Conservation (phyloP, 2,329 filamentous ascomycete species). For the Venturia nashicola region DNA sequence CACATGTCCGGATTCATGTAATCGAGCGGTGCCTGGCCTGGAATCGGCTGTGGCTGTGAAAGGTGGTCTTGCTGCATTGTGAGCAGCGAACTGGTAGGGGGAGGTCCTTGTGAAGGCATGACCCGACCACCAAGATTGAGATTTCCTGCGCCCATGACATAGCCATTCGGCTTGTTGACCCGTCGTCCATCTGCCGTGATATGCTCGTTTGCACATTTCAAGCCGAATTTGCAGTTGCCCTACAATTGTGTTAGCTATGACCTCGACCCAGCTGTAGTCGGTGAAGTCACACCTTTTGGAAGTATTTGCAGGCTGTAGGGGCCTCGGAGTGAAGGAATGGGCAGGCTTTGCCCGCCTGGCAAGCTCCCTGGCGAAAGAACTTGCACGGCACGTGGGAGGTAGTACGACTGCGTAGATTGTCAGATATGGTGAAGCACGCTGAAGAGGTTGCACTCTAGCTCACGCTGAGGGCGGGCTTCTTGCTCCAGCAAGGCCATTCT, state of each 20-base stretch:
- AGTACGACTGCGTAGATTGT: conserved; percentile 10
- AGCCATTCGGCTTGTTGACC: conserved; percentile 58
- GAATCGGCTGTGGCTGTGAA: conserved; percentile 10
- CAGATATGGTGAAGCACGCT: neutral
- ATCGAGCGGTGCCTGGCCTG: conserved; percentile 2
- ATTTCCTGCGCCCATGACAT: conserved; percentile 41
- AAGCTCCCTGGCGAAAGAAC: conserved; percentile 94
- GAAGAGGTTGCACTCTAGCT: neutral
- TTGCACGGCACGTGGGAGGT: conserved; percentile 95
- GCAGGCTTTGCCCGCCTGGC: conserved; percentile 90
- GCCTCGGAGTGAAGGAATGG: conserved; percentile 90
- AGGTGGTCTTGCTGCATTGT: conserved; percentile 44
- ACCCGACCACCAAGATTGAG: conserved; percentile 55
- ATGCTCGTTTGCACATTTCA: conserved; percentile 94
- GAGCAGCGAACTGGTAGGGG: conserved; percentile 60
- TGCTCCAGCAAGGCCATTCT: conserved; percentile 5
- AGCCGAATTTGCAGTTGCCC: conserved; percentile 98
- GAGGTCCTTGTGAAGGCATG: conserved; percentile 47
- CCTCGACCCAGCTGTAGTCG: neutral
- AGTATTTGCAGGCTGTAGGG: conserved; percentile 90
- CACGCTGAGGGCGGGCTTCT: conserved; percentile 8
- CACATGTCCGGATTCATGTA: conserved; percentile 17
- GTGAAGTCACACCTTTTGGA: conserved; percentile 65
- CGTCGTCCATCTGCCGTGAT: conserved; percentile 86
- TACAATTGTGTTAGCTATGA: conserved; percentile 24